These are phyloP conservation scores for Ogataea neopini DNA, from an alignment of 805 yeast species.

Conservation along the genomic window DNA sequence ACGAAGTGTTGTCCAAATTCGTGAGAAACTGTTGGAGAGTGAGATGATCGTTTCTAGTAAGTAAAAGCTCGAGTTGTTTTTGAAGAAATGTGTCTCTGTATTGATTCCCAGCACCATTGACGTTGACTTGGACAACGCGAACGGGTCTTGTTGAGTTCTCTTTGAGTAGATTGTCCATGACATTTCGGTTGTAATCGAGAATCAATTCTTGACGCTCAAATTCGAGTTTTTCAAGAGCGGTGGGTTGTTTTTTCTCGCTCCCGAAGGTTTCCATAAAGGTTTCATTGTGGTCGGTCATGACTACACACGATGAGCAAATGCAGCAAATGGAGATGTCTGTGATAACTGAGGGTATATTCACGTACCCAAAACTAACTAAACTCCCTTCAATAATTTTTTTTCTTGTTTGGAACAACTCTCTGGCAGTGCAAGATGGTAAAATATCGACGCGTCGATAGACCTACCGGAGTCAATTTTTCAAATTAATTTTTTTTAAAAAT, in stretches of 20 bases:
- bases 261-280: conserved; percentile 27
- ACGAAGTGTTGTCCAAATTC: conserved; percentile 45
- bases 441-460: conserved; percentile 4
- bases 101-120: conserved; percentile 45
- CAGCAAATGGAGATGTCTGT: too few relatives aligned
- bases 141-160: conserved; percentile 43
- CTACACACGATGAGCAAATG: too few relatives aligned
- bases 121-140: conserved; percentile 43
- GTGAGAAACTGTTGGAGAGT: conserved; percentile 43
- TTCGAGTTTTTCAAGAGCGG: conserved; percentile 25
- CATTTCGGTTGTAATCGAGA: conserved; percentile 29
- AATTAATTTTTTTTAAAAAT: not conserved
- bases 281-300: conserved; percentile 22
- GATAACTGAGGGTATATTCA: too few relatives aligned
- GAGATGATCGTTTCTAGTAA: conserved; percentile 32
- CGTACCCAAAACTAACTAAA: too few relatives aligned
- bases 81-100: conserved; percentile 48
- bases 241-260: conserved; percentile 5
- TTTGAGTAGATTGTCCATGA: conserved; percentile 31
- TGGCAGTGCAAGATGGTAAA: not conserved
- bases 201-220: conserved; percentile 31
- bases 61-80: conserved; percentile 49
- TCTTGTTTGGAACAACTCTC: not conserved
- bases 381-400: too few relatives aligned
- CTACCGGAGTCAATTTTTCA: conserved; percentile 2